Conservation (phyloP, 1,284 basidiomycete genomes). For the Irpex lacteus region DNA sequence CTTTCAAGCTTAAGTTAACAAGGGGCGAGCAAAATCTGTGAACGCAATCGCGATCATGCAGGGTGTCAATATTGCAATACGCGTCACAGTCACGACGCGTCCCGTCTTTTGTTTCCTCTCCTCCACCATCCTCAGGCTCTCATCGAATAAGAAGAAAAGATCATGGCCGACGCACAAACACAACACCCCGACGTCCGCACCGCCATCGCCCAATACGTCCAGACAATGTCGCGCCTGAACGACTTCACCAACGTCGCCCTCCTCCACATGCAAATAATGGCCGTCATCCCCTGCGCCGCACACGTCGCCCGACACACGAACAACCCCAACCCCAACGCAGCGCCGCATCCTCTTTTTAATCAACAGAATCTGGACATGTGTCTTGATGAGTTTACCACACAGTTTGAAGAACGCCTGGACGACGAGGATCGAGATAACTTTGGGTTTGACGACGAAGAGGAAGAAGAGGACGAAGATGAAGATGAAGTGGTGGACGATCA, state of each 20-base stretch:
- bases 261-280: not conserved
- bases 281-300: not conserved
- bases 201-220: not conserved
- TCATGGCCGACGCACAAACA: not conserved
- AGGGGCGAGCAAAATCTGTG: not conserved
- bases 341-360: not conserved
- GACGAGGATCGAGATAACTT: not conserved
- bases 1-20: no score
- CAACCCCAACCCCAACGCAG: not conserved
- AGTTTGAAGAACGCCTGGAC: not conserved
- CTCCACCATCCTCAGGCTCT: no score
- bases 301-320: not conserved
- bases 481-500: not conserved
- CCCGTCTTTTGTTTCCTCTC: no score
- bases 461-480: not conserved
- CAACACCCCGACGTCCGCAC: not conserved
- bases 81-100: not conserved
- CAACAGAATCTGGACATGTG: not conserved
- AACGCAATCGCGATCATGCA: not conserved
- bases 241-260: not conserved
- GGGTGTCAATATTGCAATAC: no score
- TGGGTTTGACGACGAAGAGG: not conserved
- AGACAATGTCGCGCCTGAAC: not conserved
- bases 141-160: no score
- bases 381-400: not conserved